Base-by-base conservation (phyloP, 768 basidiomycete genomes). In the Lentinula detonsa region DNA sequence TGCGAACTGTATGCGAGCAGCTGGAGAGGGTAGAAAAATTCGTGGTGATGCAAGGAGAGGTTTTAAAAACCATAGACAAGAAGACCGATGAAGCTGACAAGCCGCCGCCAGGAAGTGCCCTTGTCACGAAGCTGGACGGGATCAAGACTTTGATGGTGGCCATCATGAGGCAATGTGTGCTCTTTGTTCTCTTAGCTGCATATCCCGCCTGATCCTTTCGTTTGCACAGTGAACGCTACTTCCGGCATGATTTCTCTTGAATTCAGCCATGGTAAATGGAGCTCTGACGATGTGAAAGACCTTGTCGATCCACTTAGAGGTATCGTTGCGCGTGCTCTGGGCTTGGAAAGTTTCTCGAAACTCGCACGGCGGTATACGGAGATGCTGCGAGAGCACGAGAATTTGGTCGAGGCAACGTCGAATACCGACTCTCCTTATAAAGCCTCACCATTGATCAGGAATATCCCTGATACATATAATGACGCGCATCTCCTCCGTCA, bases 241-340 rank as follows among this genome's bases (percentile, higher is more conserved):
- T 68, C 70, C n/a, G 69, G 69, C 8, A 72, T 78, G 59, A 69
- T 81, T 18, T 69, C 74, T 45, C 67, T 73, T 15, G 79, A 81
- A 64, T 79, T 81, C 66, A 76, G 73, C 61, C 75, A 71, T 69
- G 79, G 79, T 2, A 72, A 72, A 49, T 81, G 79, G 78, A 80
- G 73, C 63, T 76, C 75, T 21, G 75, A 77, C 33, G 79, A 81
- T 61, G 66, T 78, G 13, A 70, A 66, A 39, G 66, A 57, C n/a
- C 63, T 80, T 21, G 66, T 73, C 13, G 69, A 71, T 39, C 78
- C 77, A 0, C 63, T 79, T 13, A 61, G 68, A n/a, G 58, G 60
- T 1, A 61, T 78, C 42, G 69, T 78, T 39, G 69, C 68, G n/a
- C 46, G 40, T 39, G 49, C 42, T 34, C 37, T 52, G 37, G 72